Conservation (phyloP, 1,139 yeast genomes). For the Protomyces pachydermus region DNA sequence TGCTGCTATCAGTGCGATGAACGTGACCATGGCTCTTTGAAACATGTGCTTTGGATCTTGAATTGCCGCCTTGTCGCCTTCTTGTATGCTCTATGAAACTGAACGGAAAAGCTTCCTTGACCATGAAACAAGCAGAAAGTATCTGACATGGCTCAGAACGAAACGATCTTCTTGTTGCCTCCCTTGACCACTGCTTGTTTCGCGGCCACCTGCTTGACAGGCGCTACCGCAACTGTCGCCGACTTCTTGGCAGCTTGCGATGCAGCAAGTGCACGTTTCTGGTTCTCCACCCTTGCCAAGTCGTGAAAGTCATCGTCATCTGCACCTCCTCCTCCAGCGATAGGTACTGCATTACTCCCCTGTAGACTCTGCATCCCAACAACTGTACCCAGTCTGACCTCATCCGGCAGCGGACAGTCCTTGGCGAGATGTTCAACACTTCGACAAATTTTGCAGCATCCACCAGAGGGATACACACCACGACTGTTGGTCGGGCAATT, state of each 20-base stretch:
- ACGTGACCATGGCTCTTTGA: not conserved
- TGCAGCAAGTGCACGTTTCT: not conserved
- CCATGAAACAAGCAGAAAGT: not conserved
- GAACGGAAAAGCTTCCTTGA: not conserved
- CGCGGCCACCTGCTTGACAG: not conserved
- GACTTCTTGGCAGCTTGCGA: not conserved
- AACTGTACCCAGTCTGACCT: conserved; percentile 24
- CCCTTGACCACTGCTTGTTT: not conserved
- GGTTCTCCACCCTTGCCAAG: conserved; percentile 10
- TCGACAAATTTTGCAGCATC: conserved; percentile 28
- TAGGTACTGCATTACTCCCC: not conserved
- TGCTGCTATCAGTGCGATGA: not conserved
- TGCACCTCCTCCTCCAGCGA: conserved; percentile 13
- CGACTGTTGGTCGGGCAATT: conserved; percentile 28
- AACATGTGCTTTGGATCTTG: not conserved
- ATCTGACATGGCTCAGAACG: not conserved
- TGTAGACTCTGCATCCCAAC: conserved; percentile 20
- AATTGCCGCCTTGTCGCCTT: too few relatives aligned
- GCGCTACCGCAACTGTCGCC: not conserved
- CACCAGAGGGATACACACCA: conserved; percentile 29
- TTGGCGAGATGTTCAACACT: conserved; percentile 26
- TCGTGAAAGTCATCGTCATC: conserved; percentile 30
- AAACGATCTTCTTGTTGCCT: not conserved
- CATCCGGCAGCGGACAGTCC: conserved; percentile 28
- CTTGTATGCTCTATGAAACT: not conserved